A percentile compares a stretch with the other conserved stretches of the same genome.
Evolutionary conservation across 192 early-diverging fungal genomes (phyloP).

Genomic region (Pilaira anomala): DNA sequence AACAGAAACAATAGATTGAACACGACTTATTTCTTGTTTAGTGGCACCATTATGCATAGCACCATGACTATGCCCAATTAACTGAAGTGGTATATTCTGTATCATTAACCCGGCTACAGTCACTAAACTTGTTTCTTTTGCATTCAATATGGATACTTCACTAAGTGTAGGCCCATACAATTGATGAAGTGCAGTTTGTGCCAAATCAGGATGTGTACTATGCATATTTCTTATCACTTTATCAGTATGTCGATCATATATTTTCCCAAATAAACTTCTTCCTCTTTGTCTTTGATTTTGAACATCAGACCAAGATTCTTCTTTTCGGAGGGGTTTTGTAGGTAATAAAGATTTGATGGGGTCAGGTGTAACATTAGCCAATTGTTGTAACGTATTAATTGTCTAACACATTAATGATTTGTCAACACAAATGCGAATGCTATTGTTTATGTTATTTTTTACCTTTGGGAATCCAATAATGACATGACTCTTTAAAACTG

Average conservation of each 20-base stretch:
- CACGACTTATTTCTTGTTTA: constrained; percentile 8
- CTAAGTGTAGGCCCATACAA: constrained; percentile 24
- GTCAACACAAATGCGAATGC: too few relatives aligned
- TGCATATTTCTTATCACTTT: constrained; percentile 18
- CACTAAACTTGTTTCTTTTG: constrained; percentile 22
- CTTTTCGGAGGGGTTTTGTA: constrained; percentile 14
- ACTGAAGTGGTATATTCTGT: constrained; percentile 16
- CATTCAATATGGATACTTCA: constrained; percentile 4
- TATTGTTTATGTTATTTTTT: not conserved
- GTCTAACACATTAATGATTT: constrained; percentile 11
- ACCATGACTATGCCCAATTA: constrained; percentile 19
- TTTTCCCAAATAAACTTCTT: constrained; percentile 19
- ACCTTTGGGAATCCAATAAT: constrained; percentile 29
- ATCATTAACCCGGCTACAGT: constrained; percentile 13
- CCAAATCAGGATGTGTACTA: constrained; percentile 21
- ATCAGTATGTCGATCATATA: constrained; percentile 21
- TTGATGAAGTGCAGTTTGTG: constrained; percentile 26
- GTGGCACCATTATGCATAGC: constrained; percentile 26
- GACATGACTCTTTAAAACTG: constrained; percentile 20
- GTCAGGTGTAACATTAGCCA: constrained; percentile 14
- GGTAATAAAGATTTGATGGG: not conserved
- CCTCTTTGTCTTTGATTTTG: constrained; percentile 19
- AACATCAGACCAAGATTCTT: constrained; percentile 20
- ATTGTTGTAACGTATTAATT: constrained; percentile 23
- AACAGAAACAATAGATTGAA: constrained; percentile 11